Base-by-base conservation (phyloP, 345 rosid genomes). In the Rhodamnia rubescens region DNA sequence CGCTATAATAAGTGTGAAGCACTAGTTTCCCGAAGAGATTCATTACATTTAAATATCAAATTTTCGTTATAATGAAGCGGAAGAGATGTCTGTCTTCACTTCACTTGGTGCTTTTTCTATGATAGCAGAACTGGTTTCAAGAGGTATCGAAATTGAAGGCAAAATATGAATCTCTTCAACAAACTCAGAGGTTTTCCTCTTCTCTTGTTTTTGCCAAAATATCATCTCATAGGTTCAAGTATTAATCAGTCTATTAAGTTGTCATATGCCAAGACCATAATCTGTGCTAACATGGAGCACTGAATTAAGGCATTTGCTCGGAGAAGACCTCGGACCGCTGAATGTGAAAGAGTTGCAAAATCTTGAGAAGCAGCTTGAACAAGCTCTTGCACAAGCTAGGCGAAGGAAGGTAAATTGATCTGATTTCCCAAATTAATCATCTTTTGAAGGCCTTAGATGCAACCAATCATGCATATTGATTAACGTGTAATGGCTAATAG, bases 301-400 rank as follows among this genome's bases (percentile, higher is more conserved):
- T 61, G 75, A 29, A 29, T 61, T 29, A 61, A 61, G 98, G 94
- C 92, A 94, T 91, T 92, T 96, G 93, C 98, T 96, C 82, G 98
- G 98, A 88, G 98, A 94, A 88, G 95, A 96, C 90, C 94, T 96
- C 80, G 96, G 95, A 75, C 94, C 95, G 9, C 85, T 96, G 88
- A 93, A 86, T 74, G 92, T 94, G 82, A 96, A 93, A 85, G 95
- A 96, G 89, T 89, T 96, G 27, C 93, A 91, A 86, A 90, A 91
- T 84, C 93, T 96, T 44, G 98, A 96, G 94, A 94, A 92, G 84
- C 96, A 94, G 84, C 96, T 96, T 42, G 98, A 96, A 90, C 91
- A 91, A 42, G 94, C 98, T 87, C 96, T 94, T 83, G 89, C 94
- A 11, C 82, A 91, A 20, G 93, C 98, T 51, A 91, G 98, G 90